A percentile compares a stretch with the other conserved stretches of the same genome.
Evolutionary conservation across 352 stramenopile species (phyloP).

Genomic region (Phytophthora hibernalis): DNA sequence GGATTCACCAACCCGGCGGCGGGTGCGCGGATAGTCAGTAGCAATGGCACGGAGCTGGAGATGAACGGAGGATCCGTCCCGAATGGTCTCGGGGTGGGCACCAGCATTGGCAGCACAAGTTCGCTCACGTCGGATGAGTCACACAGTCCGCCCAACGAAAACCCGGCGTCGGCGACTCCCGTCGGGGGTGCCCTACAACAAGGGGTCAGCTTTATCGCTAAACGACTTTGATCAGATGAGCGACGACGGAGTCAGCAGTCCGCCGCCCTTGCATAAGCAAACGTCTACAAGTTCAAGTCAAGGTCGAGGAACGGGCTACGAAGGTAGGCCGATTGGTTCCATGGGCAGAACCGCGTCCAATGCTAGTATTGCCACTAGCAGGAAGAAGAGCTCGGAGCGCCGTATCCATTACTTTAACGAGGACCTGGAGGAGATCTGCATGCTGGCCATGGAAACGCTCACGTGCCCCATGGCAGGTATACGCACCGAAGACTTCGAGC

Average conservation of each 20-base stretch:
- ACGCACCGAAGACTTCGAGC: conserved; percentile 87
- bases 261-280: conserved; percentile 31
- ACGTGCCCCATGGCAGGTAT: conserved; percentile 89
- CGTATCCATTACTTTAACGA: conserved; percentile 90
- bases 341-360: conserved; percentile 47
- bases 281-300: conserved; percentile 32
- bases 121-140: conserved; percentile 62
- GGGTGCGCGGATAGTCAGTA: conserved; percentile 27
- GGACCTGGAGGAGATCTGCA: conserved; percentile 90
- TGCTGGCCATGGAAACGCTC: conserved; percentile 88
- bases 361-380: conserved; percentile 39
- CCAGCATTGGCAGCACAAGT: conserved; percentile 53
- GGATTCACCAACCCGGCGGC: conserved; percentile 25
- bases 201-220: conserved; percentile 50
- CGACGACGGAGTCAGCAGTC: conserved; percentile 39
- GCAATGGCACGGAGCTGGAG: conserved; percentile 42
- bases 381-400: conserved; percentile 52
- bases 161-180: conserved; percentile 35
- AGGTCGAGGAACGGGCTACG: conserved; percentile 38
- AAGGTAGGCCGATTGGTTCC: conserved; percentile 35
- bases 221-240: conserved; percentile 57
- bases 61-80: conserved; percentile 21
- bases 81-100: conserved; percentile 26
- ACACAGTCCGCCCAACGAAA: conserved; percentile 46
- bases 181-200: conserved; percentile 30